Percentiles rank a stretch among this genome's conserved stretches.
phyloP scores from a whole-genome alignment of 2,329 filamentous ascomycete genomes.

The Colletotrichum melonis region DNA sequence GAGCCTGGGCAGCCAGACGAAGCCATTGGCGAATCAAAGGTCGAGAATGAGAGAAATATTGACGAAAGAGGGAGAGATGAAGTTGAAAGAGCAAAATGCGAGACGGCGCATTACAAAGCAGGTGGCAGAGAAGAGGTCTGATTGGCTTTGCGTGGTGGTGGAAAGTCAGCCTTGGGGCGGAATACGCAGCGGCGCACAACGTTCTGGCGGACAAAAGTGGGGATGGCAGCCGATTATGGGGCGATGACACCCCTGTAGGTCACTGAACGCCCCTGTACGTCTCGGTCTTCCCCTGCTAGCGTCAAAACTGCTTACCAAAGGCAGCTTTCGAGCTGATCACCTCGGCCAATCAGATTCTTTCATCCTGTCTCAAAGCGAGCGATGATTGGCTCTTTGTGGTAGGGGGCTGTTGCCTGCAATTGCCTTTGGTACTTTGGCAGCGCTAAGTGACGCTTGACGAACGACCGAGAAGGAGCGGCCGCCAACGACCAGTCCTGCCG shows the following conservation, averaged over 20 bases:
- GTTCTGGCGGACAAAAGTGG: neutral
- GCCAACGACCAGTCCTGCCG: neutral
- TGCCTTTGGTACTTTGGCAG: neutral
- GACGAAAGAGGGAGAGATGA: neutral
- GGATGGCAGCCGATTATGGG: neutral
- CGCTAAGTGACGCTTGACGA: neutral
- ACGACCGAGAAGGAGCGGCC: neutral
- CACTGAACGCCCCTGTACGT: too few species aligned
- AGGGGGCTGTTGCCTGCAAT: conserved; percentile 10
- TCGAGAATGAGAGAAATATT: neutral
- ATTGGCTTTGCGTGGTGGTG: neutral
- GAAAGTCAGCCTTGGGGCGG: neutral
- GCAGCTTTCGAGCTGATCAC: neutral
- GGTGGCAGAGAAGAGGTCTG: neutral
- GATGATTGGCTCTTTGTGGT: neutral
- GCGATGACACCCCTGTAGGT: too few species aligned
- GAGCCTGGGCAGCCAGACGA: neutral
- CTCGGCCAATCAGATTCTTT: neutral
- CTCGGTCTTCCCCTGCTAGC: neutral
- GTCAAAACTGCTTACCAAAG: neutral
- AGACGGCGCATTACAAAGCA: neutral
- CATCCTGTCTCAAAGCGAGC: accelerated
- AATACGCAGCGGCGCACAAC: conserved; percentile 29
- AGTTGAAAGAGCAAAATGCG: neutral
- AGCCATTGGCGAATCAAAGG: neutral